These are phyloP conservation scores for Hypoxylon intermedium DNA, from an alignment of 495 filamentous ascomycete species.

Conservation along the genomic window DNA sequence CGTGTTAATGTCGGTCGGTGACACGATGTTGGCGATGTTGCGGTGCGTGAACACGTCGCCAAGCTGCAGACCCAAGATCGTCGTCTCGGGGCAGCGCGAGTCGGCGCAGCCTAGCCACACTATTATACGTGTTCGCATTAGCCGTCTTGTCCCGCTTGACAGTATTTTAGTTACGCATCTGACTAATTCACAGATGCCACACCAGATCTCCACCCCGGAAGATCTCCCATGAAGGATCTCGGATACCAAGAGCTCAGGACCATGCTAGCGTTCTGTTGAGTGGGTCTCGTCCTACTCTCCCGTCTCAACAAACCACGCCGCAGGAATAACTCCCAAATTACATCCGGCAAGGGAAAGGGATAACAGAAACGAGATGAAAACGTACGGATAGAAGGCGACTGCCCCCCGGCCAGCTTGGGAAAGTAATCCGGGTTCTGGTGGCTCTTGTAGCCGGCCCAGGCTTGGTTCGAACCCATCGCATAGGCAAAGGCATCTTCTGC, in stretches of 20 bases:
- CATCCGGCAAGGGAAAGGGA: slow-evolving; percentile 1
- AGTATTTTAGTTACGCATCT: not conserved
- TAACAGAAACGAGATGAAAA: slow-evolving; percentile 16
- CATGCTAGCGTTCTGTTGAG: slow-evolving; percentile 35
- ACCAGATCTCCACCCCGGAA: slow-evolving; percentile 2
- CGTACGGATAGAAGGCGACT: slow-evolving; percentile 74
- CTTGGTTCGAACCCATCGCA: slow-evolving; percentile 69
- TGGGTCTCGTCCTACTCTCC: slow-evolving; percentile 27
- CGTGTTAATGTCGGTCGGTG: slow-evolving; percentile 76
- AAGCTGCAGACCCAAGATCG: slow-evolving; percentile 77
- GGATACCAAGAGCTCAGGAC: slow-evolving; percentile 4
- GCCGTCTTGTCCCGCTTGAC: slow-evolving; percentile 9
- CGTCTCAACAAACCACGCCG: slow-evolving; percentile 31
- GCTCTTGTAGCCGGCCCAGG: slow-evolving; percentile 71
- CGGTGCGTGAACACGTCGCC: slow-evolving; percentile 94
- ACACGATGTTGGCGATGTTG: slow-evolving; percentile 91
- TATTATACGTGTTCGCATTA: slow-evolving; percentile 32
- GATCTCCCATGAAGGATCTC: not conserved
- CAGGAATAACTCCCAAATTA: not conserved
- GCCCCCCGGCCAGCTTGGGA: slow-evolving; percentile 69
- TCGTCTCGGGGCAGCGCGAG: slow-evolving; percentile 87
- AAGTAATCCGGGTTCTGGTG: slow-evolving; percentile 76
- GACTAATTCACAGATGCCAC: slow-evolving; percentile 2
- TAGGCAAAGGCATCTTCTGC: slow-evolving; percentile 61
- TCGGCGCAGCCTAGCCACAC: slow-evolving; percentile 95